These are phyloP conservation scores for Dactylonectria estremocensis DNA, from an alignment of 2,329 filamentous ascomycete species.

Conservation along the genomic window DNA sequence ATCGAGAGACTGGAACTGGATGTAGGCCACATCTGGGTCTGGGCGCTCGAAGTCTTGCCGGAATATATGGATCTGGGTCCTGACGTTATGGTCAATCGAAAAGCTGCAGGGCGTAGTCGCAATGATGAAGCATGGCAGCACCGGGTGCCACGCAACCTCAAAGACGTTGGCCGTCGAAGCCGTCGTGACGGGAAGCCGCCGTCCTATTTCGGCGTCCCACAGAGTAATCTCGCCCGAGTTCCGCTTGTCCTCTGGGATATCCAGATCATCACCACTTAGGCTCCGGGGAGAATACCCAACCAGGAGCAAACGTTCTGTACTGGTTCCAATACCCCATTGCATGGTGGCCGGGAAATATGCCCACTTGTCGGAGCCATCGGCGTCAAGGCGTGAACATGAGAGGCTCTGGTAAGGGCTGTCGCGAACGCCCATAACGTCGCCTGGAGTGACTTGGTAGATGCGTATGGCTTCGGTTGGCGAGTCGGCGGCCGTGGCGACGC, in stretches of 20 bases:
- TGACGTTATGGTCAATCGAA: constrained; percentile 60
- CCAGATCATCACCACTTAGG: constrained; percentile 65
- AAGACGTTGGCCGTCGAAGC: constrained; percentile 74
- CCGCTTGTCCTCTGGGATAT: constrained; percentile 72
- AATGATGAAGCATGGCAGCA: constrained; percentile 66
- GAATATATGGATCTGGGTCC: constrained; percentile 73
- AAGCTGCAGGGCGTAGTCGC: constrained; percentile 69
- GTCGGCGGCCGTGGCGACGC: constrained; percentile 74
- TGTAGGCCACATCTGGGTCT: constrained; percentile 51
- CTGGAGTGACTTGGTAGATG: constrained; percentile 65
- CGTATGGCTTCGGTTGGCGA: constrained; percentile 68
- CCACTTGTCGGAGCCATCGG: constrained; percentile 64
- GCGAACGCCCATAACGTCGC: constrained; percentile 49
- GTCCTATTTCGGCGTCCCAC: constrained; percentile 66
- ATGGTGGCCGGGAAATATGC: constrained; percentile 75
- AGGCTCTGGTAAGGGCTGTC: constrained; percentile 56
- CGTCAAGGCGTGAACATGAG: constrained; percentile 59
- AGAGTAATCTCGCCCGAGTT: constrained; percentile 73
- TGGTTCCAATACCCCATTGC: constrained; percentile 69
- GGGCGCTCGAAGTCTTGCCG: constrained; percentile 47
- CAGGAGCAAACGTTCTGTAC: constrained; percentile 67
- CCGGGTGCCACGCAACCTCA: constrained; percentile 75
- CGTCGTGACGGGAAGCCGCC: constrained; percentile 64
- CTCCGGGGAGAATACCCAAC: constrained; percentile 76
- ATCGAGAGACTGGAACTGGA: constrained; percentile 69